Base-by-base conservation (phyloP, 306 rosid species). In the Vicia faba region DNA sequence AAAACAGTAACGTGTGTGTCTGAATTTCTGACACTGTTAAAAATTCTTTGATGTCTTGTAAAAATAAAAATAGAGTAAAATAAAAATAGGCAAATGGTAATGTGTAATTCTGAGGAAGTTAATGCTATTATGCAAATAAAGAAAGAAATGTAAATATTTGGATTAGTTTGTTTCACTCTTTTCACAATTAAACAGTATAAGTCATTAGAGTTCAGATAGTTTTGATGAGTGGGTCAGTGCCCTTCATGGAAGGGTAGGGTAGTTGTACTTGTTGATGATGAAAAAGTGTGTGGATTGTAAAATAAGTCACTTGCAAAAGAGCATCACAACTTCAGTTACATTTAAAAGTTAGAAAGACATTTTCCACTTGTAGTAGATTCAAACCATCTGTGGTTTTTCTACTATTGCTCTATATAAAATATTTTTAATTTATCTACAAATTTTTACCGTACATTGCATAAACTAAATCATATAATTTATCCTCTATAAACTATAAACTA, bases 21-120 rank as follows among this genome's bases (percentile, higher is more conserved):
- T 79, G 56, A 57, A 60, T 13, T 65, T 76, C 81, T 80, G 84
- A 84, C 89, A 80, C 74, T 16, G 58, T 49, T 50, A 53, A 73
- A 73, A 77, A 66, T 69, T 76, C 78, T 60, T 69, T 68, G 10
- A 62, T 61, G 35, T 23, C 71, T 68, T 64, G 40, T 64, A 61
- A 29, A 72, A 10, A 70, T 41, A 59, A 29, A 26, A 10, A 12
- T 11, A 13, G 14, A 49, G 56, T 11, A 48, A 70, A 18, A 51
- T 25, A 26, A 14, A 51, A 50, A n/a, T 46, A 15, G 23, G 8
- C 44, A 60, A 11, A 31, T 31, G 10, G 36, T 26, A 36, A 38
- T 6, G 14, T 46, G 5, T 38, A 7, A 8, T 5, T 38, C 3
- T 61, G 48, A 59, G 33, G 39, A 64, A 12, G 39, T 48, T 71